Evolutionary conservation across 2,329 filamentous ascomycete genomes (phyloP), one percentile per base, ranked within the genome.

Genomic region (Aureobasidium mangrovei): DNA sequence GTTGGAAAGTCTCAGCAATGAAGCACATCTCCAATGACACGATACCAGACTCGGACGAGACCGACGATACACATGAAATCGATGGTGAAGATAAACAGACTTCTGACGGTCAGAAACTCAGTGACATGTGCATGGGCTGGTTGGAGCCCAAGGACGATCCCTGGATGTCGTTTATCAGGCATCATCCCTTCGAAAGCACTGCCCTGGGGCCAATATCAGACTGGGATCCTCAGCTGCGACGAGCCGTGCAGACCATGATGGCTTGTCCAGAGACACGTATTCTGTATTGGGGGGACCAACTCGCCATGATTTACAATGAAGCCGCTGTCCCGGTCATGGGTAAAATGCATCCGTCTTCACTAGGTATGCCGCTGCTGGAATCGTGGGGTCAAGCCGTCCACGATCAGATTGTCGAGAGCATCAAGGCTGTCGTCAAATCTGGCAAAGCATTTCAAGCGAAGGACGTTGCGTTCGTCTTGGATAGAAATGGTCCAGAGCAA

Each of bases 251-350:
- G 5, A 53, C 57, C 4, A 62, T 66, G n/a, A 66, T 63, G 63
- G 53, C 56, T 12, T 64, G 66, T 46, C 64, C 65, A 2, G 56
- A 64, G 27, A 61, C 65, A 1, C 60, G 65, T 3, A 56, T 66
- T 27, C 29, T 68, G 1, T 57, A 67, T 6, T 60, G 58, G 65
- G 66, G 67, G 5, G 49, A 63, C 2, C 60, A 67, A 1, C 60
- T 63, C 10, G 61, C 58, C 32, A 67, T 70, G 63, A 45, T 70
- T 7, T 69, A 69, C 58, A 71, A 71, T 24, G 64, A 69, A 42
- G 57, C 62, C 0, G 69, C 68, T 27, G 60, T 67, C 6, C 60
- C 65, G 28, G 53, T 71, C 2, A 57, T 70, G 4, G 64, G 65
- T 3, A 31, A 54, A 0, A 58, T 65, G 9, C 67, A 70, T 39